Percentiles rank a stretch among this genome's conserved stretches.
phyloP scores from a whole-genome alignment of 106 monocot genomes.

The Dendrobium officinale region DNA sequence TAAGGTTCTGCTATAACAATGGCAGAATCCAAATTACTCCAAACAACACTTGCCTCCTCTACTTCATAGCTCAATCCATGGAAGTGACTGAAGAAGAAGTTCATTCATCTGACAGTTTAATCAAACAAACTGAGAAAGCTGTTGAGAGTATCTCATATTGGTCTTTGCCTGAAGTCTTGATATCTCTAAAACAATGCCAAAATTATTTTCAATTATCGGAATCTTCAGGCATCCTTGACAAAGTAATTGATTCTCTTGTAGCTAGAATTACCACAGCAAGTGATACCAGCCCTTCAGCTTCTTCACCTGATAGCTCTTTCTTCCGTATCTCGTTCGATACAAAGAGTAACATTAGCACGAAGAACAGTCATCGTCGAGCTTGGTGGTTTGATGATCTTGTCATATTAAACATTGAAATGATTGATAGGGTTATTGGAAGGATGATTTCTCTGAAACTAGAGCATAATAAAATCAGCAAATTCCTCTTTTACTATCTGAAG shows the following conservation, averaged over 20 bases:
- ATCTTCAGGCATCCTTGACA: slow-evolving; percentile 32
- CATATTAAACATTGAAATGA: slow-evolving; percentile 14
- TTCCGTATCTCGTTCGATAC: slow-evolving; percentile 74
- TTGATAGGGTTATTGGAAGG: slow-evolving; percentile 24
- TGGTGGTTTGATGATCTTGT: slow-evolving; percentile 95
- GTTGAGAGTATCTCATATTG: slow-evolving; percentile 41
- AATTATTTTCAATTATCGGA: slow-evolving; percentile 14
- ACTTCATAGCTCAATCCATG: slow-evolving; percentile 15
- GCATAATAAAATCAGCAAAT: slow-evolving; percentile 41
- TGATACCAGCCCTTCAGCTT: slow-evolving; percentile 50
- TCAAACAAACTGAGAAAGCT: slow-evolving; percentile 34
- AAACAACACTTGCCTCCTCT: slow-evolving; percentile 10
- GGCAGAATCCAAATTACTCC: slow-evolving; percentile 11
- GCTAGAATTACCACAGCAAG: slow-evolving; percentile 31
- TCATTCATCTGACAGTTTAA: slow-evolving; percentile 25
- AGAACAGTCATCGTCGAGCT: slow-evolving; percentile 17
- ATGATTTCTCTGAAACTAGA: slow-evolving; percentile 48
- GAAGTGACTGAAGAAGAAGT: slow-evolving; percentile 21
- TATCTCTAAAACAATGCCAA: slow-evolving; percentile 63
- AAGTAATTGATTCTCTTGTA: slow-evolving; percentile 46
- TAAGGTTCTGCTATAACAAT: slow-evolving; percentile 16
- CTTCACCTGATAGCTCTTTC: slow-evolving; percentile 70
- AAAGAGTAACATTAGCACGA: slow-evolving; percentile 17
- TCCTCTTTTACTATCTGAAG: slow-evolving; percentile 75
- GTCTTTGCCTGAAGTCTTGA: slow-evolving; percentile 60